Base-by-base conservation (phyloP, 192 early-diverging fungal species). In the Kappamyces sp. region DNA sequence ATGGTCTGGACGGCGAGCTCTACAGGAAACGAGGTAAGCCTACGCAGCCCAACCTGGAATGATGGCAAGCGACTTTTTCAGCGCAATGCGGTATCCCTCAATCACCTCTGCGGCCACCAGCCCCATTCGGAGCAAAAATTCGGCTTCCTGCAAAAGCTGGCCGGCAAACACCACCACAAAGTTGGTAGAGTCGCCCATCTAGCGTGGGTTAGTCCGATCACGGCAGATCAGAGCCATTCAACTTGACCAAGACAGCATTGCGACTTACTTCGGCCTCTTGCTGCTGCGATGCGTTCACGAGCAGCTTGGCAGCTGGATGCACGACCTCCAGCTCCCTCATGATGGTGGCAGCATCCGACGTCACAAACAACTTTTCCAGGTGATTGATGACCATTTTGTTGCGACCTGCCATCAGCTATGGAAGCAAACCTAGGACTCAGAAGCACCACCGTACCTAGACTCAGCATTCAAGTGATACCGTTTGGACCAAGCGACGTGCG, bases 301-400 rank as follows among this genome's bases (percentile, higher is more conserved):
- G 68, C 51, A 98, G 76, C 79, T 92, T 92, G 46, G 93, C 95
- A 2, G 95, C 95, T 3, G 95, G 95, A 71, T 98, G 95, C 38
- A 97, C 86, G 51, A 98, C 93, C 66, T 98, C 95, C 50, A 98
- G 79, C 70, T 97, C 95, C 65, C 86, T 85, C 65, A 97, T 94
- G 62, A 98, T 98, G 46, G 95, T 97, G 8, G 93, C 93, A n/a
- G 95, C 95, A 72, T 98, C 95, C 78, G 86, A 92, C 44, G 95
- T 98, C 34, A 98, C 93, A 74, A 98, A 93, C 40, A 98, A 82
- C 80, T 97, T 97, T 64, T 95, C 92, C 60, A 95, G 76, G 70
- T 98, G 95, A 72, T 98, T 98, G 72, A 98, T 93, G 40, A 98
- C 90, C 87, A 98, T 97, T 74, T 98, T 98, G 79, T 98, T 98